Evolutionary conservation across 345 rosid genomes (phyloP).

Genomic region (Rhizophora mangle): DNA sequence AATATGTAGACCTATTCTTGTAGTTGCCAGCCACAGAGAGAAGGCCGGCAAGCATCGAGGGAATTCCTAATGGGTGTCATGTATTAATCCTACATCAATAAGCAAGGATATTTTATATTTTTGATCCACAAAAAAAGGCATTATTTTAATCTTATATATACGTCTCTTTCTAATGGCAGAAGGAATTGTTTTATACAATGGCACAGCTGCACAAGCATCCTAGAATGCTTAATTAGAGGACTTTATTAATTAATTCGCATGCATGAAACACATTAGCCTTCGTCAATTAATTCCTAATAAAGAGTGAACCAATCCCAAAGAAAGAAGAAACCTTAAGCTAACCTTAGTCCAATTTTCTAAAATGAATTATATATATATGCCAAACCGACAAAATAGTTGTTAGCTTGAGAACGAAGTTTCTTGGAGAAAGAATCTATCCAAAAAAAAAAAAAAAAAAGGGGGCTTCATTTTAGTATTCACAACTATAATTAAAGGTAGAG

Average conservation of each 20-base stretch:
- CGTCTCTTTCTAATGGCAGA: conserved; percentile 2
- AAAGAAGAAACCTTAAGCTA: too few species aligned
- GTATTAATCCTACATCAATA: not conserved
- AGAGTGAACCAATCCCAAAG: too few species aligned
- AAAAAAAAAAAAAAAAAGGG: too few species aligned
- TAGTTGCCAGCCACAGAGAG: conserved; percentile 9
- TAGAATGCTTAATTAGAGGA: not conserved
- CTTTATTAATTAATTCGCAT: not conserved
- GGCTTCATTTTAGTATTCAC: too few species aligned
- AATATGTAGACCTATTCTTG: conserved; percentile 15
- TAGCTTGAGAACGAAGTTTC: conserved; percentile 7
- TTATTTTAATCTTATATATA: conserved; percentile 20
- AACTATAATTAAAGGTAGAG: too few species aligned
- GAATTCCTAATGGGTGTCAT: conserved; percentile 5
- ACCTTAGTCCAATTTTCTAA: too few species aligned
- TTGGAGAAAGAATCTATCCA: not conserved
- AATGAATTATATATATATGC: too few species aligned
- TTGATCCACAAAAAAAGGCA: not conserved
- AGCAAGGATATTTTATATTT: not conserved
- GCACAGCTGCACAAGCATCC: not conserved
- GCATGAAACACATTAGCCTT: not conserved
- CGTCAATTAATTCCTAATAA: too few species aligned
- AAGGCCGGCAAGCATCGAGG: conserved; percentile 10
- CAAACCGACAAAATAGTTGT: not conserved
- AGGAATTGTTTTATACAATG: not conserved